Percentiles rank a stretch among this genome's conserved stretches.
Conservation (phyloP, 1,139 yeast species). For the Debaryomyces robertsiae region DNA sequence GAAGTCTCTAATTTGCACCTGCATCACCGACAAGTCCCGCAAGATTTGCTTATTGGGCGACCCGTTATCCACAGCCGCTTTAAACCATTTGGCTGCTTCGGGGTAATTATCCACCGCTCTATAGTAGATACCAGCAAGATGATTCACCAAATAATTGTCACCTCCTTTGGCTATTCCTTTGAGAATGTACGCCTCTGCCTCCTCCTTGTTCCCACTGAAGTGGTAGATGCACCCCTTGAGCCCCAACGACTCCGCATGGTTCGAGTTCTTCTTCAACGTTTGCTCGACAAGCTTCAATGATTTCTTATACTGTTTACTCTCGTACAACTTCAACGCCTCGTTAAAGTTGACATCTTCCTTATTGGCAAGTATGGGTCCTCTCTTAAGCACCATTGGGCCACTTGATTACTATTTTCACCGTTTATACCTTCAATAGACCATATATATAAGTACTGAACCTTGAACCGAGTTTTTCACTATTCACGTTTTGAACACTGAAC, state of each 20-base stretch:
- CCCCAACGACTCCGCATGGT: constrained; percentile 80
- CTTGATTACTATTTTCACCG: neutral
- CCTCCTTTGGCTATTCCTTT: constrained; percentile 63
- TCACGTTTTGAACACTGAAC: too few species aligned
- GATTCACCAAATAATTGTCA: constrained; percentile 72
- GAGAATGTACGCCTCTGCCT: constrained; percentile 63
- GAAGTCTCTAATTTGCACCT: constrained; percentile 78
- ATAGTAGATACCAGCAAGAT: constrained; percentile 83
- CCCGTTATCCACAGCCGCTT: constrained; percentile 77
- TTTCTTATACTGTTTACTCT: constrained; percentile 83
- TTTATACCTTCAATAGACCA: constrained; percentile 1
- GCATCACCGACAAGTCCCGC: constrained; percentile 80
- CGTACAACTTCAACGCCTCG: constrained; percentile 82
- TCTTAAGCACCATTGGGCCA: constrained; percentile 34
- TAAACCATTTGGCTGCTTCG: constrained; percentile 80
- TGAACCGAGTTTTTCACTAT: too few species aligned
- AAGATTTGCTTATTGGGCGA: constrained; percentile 77
- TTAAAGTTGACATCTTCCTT: constrained; percentile 74
- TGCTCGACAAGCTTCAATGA: constrained; percentile 76
- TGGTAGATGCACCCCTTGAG: constrained; percentile 76
- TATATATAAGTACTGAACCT: too few species aligned
- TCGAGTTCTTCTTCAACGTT: constrained; percentile 72
- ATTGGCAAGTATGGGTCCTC: constrained; percentile 38
- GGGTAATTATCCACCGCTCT: constrained; percentile 68
- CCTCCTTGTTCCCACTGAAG: constrained; percentile 54